phyloP scores from a whole-genome alignment of 176 grass and related monocot genomes.

The Juncus inflexus region DNA sequence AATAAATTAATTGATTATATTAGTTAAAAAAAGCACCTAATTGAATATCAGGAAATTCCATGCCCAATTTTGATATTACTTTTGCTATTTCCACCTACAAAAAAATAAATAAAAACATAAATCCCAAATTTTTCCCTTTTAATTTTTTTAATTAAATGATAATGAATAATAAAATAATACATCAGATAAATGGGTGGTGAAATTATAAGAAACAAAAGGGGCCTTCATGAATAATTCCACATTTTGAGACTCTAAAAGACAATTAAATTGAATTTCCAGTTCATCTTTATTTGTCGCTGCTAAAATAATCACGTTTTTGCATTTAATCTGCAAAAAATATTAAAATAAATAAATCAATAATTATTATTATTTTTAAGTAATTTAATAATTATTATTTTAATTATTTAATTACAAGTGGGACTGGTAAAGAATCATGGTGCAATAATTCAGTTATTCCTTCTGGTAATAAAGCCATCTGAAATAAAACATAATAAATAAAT shows the following conservation, averaged over 20 bases:
- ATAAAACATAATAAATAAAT: constrained; percentile 34
- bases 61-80: constrained; percentile 57
- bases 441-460: constrained; percentile 96
- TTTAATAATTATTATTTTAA: constrained; percentile 16
- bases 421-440: constrained; percentile 65
- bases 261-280: constrained; percentile 78
- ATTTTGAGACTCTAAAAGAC: constrained; percentile 65
- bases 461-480: constrained; percentile 90
- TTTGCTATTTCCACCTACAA: constrained; percentile 71
- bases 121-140: constrained; percentile 1
- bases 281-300: constrained; percentile 82
- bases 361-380: constrained; percentile 4
- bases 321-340: constrained; percentile 81
- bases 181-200: constrained; percentile 60
- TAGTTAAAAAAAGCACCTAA: constrained; percentile 48
- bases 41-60: constrained; percentile 87
- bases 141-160: constrained; percentile 23
- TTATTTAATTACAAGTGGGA: constrained; percentile 58
- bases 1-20: not conserved
- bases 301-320: constrained; percentile 81
- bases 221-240: constrained; percentile 43
- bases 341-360: not conserved
- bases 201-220: constrained; percentile 64
- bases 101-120: constrained; percentile 21
- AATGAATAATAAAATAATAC: constrained; percentile 38